Conservation (phyloP, 257 asterid species). For the Vinca minor region DNA sequence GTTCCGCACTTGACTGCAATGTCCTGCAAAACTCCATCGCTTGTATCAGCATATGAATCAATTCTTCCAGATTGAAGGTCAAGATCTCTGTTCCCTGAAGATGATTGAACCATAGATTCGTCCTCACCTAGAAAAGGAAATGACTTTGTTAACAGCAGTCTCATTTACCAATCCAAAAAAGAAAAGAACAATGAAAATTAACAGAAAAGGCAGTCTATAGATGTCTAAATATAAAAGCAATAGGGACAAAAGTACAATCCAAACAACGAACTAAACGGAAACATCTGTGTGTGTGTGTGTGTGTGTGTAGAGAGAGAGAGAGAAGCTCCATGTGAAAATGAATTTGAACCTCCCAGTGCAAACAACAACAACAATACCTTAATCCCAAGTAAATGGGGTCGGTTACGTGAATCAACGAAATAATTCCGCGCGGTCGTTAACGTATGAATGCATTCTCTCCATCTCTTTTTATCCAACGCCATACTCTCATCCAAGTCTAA, state of each 20-base stretch:
- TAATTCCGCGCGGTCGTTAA: too few relatives aligned
- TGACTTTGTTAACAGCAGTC: not conserved
- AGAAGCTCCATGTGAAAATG: not conserved
- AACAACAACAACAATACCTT: too few relatives aligned
- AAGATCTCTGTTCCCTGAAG: conserved; percentile 47
- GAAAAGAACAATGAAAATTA: not conserved
- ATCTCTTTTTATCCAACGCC: too few relatives aligned
- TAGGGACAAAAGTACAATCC: not conserved
- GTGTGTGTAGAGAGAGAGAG: not conserved
- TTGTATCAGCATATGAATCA: conserved; percentile 57
- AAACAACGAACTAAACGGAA: not conserved
- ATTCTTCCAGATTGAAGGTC: conserved; percentile 76
- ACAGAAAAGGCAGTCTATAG: not conserved
- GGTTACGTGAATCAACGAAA: too few relatives aligned
- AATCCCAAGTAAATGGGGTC: too few relatives aligned
- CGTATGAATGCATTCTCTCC: too few relatives aligned
- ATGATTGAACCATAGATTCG: conserved; percentile 42
- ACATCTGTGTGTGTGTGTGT: too few relatives aligned
- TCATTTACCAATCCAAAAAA: not conserved
- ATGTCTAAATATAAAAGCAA: not conserved
- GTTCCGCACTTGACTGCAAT: conserved; percentile 85
- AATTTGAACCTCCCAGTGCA: too few relatives aligned
- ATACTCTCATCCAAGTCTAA: too few relatives aligned
- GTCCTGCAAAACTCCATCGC: conserved; percentile 60
- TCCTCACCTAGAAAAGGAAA: conserved; percentile 39